These are phyloP conservation scores for Sugiyamaella smithiae DNA, from an alignment of 805 yeast genomes.

Conservation along the genomic window DNA sequence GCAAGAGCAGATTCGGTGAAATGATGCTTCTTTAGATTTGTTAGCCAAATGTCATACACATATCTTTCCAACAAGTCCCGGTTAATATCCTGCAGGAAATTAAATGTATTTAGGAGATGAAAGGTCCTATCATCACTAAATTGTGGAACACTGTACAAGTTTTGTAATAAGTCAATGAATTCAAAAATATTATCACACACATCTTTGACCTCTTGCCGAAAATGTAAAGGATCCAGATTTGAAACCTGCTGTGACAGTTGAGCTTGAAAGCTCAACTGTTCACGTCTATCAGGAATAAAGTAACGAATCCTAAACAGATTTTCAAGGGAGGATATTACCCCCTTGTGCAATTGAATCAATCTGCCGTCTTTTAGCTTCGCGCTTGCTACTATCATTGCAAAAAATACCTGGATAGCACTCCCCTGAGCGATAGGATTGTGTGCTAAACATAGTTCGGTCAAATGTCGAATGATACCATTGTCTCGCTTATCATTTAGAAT, in stretches of 20 bases:
- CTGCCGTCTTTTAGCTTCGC: constrained; percentile 52
- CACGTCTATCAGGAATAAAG: constrained; percentile 56
- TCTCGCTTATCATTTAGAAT: too few species aligned
- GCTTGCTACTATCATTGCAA: constrained; percentile 71
- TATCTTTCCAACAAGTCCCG: constrained; percentile 81
- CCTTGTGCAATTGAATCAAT: constrained; percentile 59
- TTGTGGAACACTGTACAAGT: constrained; percentile 75
- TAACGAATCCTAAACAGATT: constrained; percentile 57
- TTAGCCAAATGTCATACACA: constrained; percentile 68
- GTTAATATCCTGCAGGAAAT: constrained; percentile 71
- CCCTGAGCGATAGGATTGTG: constrained; percentile 47
- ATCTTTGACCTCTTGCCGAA: background rate
- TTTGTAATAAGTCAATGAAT: constrained; percentile 62
- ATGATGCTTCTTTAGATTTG: constrained; percentile 57
- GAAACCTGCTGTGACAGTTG: too few species aligned
- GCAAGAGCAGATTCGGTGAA: constrained; percentile 81
- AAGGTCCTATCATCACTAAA: constrained; percentile 85
- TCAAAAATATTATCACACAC: constrained; percentile 36
- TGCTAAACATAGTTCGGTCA: constrained; percentile 2
- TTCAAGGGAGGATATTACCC: constrained; percentile 60
- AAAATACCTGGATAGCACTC: constrained; percentile 62
- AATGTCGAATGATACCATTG: background rate
- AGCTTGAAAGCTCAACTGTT: constrained; percentile 17
- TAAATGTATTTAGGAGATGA: constrained; percentile 70
- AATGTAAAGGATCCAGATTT: too few species aligned